Conservation (phyloP, 2,329 filamentous ascomycete genomes). For the Fusarium goolgardi region DNA sequence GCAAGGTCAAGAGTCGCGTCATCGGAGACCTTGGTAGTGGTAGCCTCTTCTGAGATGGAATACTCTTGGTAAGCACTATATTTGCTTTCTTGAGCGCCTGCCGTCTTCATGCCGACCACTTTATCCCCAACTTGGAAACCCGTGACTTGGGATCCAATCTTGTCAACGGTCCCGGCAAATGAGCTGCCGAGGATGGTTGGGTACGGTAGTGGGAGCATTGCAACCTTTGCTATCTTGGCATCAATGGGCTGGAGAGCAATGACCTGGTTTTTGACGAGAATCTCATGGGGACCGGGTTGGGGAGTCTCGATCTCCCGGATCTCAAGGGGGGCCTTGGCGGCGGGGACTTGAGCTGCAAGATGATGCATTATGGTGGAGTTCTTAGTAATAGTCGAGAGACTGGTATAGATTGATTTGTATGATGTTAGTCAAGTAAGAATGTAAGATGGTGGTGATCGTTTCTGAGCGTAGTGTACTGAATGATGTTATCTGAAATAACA, state of each 20-base stretch:
- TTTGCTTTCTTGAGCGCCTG: slow-evolving; percentile 29
- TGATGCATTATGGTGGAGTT: slow-evolving; percentile 15
- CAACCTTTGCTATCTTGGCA: slow-evolving; percentile 38
- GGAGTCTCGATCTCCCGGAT: slow-evolving; percentile 33
- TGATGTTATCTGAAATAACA: background rate
- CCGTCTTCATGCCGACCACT: slow-evolving; percentile 34
- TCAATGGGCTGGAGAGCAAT: slow-evolving; percentile 38
- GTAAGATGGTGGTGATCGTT: too few species aligned
- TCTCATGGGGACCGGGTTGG: slow-evolving; percentile 31
- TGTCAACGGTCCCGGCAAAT: slow-evolving; percentile 32
- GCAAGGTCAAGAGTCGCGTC: slow-evolving; percentile 25
- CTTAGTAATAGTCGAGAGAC: rapidly evolving
- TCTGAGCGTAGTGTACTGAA: rapidly evolving
- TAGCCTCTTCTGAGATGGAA: slow-evolving; percentile 8
- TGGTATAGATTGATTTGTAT: too few species aligned
- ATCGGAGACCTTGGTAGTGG: slow-evolving; percentile 26
- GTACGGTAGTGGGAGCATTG: slow-evolving; percentile 34
- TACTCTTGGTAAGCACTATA: slow-evolving; percentile 37
- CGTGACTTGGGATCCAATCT: slow-evolving; percentile 15
- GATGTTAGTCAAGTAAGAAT: rapidly evolving
- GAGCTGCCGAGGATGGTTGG: slow-evolving; percentile 33
- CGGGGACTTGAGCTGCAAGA: slow-evolving; percentile 29
- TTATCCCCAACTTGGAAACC: slow-evolving; percentile 33
- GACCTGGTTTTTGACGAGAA: slow-evolving; percentile 37
- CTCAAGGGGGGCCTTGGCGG: slow-evolving; percentile 29